Percentiles rank a stretch among this genome's conserved stretches.
phyloP scores from a whole-genome alignment of 495 filamentous ascomycete genomes.

The Penicillium maclennaniae region DNA sequence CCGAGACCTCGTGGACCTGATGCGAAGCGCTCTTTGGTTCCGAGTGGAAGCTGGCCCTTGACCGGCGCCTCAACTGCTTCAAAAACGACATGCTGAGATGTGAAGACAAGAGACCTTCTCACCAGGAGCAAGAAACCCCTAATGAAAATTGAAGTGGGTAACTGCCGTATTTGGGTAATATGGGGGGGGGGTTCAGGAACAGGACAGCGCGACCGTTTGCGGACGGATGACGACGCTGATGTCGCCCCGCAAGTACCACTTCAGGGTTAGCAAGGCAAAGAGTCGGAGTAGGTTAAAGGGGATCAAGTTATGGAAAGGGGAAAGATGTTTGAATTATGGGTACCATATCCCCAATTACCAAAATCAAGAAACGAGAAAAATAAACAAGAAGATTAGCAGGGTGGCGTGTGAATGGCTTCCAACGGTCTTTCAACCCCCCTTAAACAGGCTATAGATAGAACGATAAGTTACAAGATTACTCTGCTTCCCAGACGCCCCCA shows the following conservation, averaged over 20 bases:
- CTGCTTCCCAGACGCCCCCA: conserved; percentile 1
- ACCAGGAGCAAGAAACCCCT: conserved; percentile 7
- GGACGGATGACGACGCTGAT: conserved; percentile 28
- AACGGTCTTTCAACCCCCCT: background rate
- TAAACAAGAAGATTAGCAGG: background rate
- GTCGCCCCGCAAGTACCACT: conserved; percentile 23
- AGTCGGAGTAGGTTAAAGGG: background rate
- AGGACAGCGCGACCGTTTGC: conserved; percentile 40
- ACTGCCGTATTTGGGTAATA: conserved; percentile 12
- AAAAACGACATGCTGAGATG: conserved; percentile 58
- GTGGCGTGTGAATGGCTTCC: background rate
- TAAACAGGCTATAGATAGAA: background rate
- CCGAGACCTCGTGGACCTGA: conserved; percentile 48
- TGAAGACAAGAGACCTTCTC: conserved; percentile 11
- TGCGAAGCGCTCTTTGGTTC: conserved; percentile 51
- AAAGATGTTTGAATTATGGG: background rate
- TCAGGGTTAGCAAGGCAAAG: background rate
- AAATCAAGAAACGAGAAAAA: background rate
- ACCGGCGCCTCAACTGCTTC: conserved; percentile 71
- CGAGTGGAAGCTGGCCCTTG: conserved; percentile 58
- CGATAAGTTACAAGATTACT: background rate
- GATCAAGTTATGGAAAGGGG: background rate
- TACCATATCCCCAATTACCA: no score
- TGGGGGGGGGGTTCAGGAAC: conserved; percentile 14
- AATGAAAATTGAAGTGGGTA: conserved; percentile 2